These are phyloP conservation scores for Dioscorea dumetorum DNA, from an alignment of 106 monocot genomes.

Conservation along the genomic window DNA sequence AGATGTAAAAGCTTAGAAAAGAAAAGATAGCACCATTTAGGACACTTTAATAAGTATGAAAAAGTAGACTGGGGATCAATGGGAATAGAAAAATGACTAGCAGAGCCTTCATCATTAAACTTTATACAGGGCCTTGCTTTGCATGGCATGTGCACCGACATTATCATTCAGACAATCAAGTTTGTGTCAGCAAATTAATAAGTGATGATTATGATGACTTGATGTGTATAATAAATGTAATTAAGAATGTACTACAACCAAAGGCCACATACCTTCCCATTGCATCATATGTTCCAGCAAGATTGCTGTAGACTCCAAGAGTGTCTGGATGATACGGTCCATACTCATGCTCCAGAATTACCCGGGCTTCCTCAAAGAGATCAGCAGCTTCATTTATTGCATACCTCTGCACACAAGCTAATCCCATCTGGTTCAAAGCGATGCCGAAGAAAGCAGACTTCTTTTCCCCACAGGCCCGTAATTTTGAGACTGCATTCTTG, in stretches of 20 bases:
- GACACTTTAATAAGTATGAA: no score
- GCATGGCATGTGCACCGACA: no score
- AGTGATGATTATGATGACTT: no score
- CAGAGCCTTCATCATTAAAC: no score
- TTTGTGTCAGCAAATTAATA: no score
- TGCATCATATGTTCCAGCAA: slow-evolving; percentile 95
- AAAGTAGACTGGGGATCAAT: no score
- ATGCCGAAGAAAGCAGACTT: slow-evolving; percentile 79
- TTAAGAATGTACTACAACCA: background rate
- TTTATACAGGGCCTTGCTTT: no score
- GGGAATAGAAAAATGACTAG: no score
- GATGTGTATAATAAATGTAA: background rate
- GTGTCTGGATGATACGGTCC: slow-evolving; percentile 90
- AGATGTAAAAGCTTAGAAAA: no score
- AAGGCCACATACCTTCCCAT: slow-evolving; percentile 75
- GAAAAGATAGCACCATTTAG: no score
- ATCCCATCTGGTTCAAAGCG: slow-evolving; percentile 92
- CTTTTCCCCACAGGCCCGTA: slow-evolving; percentile 75
- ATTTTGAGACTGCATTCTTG: slow-evolving; percentile 56
- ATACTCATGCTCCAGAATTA: slow-evolving; percentile 63
- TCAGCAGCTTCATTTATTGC: slow-evolving; percentile 80
- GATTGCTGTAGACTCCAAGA: slow-evolving; percentile 86
- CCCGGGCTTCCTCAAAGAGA: slow-evolving; percentile 71
- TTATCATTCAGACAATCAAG: no score
- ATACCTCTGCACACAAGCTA: slow-evolving; percentile 67